Percentiles rank a stretch among this genome's conserved stretches.
Evolutionary conservation across 2,329 filamentous ascomycete species (phyloP).

Genomic region (Onygena corvina): DNA sequence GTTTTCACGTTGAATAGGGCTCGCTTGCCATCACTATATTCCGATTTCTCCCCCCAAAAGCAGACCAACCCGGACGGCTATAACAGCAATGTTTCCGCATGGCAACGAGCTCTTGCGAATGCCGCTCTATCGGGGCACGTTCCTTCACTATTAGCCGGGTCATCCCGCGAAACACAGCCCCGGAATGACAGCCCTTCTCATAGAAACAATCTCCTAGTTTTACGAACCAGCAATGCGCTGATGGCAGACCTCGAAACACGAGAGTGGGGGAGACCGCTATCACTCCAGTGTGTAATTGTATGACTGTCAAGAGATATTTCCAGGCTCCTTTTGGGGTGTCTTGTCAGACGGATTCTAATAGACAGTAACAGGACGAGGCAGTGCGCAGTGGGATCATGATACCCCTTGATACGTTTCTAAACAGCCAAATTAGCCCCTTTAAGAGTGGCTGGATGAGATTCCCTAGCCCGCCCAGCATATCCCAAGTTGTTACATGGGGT

Average conservation of each 20-base stretch:
- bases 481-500: constrained; percentile 63
- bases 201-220: constrained; percentile 38
- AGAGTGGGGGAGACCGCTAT: constrained; percentile 69
- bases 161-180: constrained; percentile 9
- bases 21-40: constrained; percentile 74
- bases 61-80: constrained; percentile 77
- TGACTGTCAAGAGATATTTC: neutral
- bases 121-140: constrained; percentile 54
- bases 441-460: constrained; percentile 50
- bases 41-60: constrained; percentile 65
- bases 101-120: constrained; percentile 61
- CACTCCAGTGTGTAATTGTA: constrained; percentile 62
- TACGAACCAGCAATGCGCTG: constrained; percentile 50
- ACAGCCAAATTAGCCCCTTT: constrained; percentile 58
- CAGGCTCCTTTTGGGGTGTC: neutral
- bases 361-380: constrained; percentile 49
- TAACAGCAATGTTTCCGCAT: constrained; percentile 64
- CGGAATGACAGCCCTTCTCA: constrained; percentile 13
- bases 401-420: constrained; percentile 56
- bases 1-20: constrained; percentile 4
- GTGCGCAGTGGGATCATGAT: constrained; percentile 57
- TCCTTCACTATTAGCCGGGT: constrained; percentile 26
- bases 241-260: constrained; percentile 59
- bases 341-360: neutral
- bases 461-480: constrained; percentile 43